Evolutionary conservation across 2,329 filamentous ascomycete genomes (phyloP).

Genomic region (Nigrospora sphaerica): DNA sequence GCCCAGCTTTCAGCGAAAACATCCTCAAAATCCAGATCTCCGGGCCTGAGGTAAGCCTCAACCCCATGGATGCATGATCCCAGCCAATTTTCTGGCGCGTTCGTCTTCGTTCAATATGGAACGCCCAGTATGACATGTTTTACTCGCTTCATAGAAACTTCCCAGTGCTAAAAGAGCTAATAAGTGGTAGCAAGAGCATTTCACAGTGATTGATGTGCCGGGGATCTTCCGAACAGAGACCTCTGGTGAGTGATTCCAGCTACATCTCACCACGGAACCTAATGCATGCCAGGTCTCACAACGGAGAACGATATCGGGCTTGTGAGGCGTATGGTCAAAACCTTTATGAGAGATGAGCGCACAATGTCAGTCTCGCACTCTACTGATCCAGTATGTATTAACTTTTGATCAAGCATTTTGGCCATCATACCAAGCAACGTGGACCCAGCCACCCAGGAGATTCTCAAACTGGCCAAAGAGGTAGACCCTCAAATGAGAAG

Average conservation of each 20-base stretch:
- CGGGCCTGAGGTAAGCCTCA: constrained; percentile 29
- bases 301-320: constrained; percentile 35
- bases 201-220: constrained; percentile 48
- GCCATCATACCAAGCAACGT: constrained; percentile 27
- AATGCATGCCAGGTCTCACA: constrained; percentile 24
- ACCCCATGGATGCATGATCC: too few species aligned
- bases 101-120: too few species aligned
- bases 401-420: constrained; percentile 12
- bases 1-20: constrained; percentile 36
- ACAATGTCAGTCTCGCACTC: constrained; percentile 30
- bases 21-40: constrained; percentile 35
- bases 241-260: constrained; percentile 14
- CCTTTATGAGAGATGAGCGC: constrained; percentile 35
- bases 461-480: constrained; percentile 27
- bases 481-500: constrained; percentile 20
- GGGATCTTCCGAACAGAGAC: constrained; percentile 40
- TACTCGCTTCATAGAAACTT: too few species aligned
- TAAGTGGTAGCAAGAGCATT: constrained; percentile 27
- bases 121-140: too few species aligned
- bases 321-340: constrained; percentile 38
- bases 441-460: constrained; percentile 30
- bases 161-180: too few species aligned
- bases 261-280: too few species aligned
- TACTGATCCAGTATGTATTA: too few species aligned
- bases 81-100: too few species aligned